Conservation (phyloP, 169 alveolate genomes). For the Theileria equi region DNA sequence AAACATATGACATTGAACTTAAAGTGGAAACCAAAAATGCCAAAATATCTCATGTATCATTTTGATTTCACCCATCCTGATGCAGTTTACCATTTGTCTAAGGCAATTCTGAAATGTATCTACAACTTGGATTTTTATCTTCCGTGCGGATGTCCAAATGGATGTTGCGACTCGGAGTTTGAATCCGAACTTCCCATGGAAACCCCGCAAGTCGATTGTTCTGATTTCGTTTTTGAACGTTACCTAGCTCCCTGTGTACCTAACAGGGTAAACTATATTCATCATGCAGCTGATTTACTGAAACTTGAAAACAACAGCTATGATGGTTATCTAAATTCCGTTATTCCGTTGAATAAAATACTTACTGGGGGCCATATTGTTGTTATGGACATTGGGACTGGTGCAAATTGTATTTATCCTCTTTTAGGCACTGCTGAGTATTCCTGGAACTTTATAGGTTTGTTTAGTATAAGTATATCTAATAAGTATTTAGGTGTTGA, state of each 20-base stretch:
- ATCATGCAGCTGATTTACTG: conserved; percentile 55
- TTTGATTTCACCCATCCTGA: conserved; percentile 57
- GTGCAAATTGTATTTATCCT: conserved; percentile 76
- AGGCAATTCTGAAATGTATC: conserved; percentile 33
- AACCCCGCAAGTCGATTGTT: background rate
- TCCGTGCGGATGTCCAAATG: conserved; percentile 56
- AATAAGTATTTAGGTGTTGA: conserved; percentile 32
- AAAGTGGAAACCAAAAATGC: conserved; percentile 52
- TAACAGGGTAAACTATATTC: conserved; percentile 70
- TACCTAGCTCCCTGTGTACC: conserved; percentile 73
- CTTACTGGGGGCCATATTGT: conserved; percentile 45
- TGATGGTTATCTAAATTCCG: background rate
- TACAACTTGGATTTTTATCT: conserved; percentile 48
- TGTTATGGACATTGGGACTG: conserved; percentile 75
- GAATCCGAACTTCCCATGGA: background rate
- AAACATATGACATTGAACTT: conserved; percentile 51
- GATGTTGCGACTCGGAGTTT: conserved; percentile 18
- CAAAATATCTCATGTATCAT: conserved; percentile 45
- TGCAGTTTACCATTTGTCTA: conserved; percentile 59
- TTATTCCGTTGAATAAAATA: background rate
- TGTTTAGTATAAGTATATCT: conserved; percentile 18
- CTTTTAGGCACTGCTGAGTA: conserved; percentile 66
- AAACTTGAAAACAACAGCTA: conserved; percentile 9
- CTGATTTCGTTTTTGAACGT: conserved; percentile 3
- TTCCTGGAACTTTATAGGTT: conserved; percentile 70